Evolutionary conservation across 2,329 filamentous ascomycete species (phyloP), one percentile per base, ranked within the genome.

Genomic region (Monosporascus sp.): DNA sequence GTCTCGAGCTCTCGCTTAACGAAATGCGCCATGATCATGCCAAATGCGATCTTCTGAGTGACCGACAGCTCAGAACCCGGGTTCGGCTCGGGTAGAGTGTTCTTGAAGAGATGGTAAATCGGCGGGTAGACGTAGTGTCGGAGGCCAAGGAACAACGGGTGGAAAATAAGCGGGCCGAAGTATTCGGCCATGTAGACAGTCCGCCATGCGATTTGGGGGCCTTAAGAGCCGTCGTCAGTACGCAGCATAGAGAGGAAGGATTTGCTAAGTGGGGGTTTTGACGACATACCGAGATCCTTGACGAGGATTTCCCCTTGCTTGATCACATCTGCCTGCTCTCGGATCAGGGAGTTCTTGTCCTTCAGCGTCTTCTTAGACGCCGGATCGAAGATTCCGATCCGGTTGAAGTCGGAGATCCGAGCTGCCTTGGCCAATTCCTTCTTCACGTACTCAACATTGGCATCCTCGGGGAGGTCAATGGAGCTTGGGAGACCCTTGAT

Each of bases 121-220:
- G 73, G 60, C 58, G 77, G 78, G 74, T 91, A 91, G 63, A 91
- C 76, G 69, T 87, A 85, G 24, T 88, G 84, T 48, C 91, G 88
- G 52, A 89, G 76, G 61, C 81, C 85, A 70, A 91, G 76, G 69
- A 87, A 78, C 63, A 89, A 77, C 45, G 84, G 82, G 75, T 97
- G 92, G 74, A 97, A 88, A 65, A 97, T 74, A 65, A 97, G 81
- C 6, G 94, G 94, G 4, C 94, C 94, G 60, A 94, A 74, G 72
- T 99, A 99, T 74, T 99, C 94, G 76, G 97, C 86, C 58, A 97
- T 76, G 78, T 93, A 99, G 70, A 97, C 93, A 56, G 90, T 94
- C 59, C 85, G 86, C 94, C 94, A 99, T 58, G 84, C 85, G 52
- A 97, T 87, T 72, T 99, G 94, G 48, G 86, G 83, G 17, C 94